phyloP scores from a whole-genome alignment of 2,329 filamentous ascomycete genomes.

The Phyllosticta citrichinensis region DNA sequence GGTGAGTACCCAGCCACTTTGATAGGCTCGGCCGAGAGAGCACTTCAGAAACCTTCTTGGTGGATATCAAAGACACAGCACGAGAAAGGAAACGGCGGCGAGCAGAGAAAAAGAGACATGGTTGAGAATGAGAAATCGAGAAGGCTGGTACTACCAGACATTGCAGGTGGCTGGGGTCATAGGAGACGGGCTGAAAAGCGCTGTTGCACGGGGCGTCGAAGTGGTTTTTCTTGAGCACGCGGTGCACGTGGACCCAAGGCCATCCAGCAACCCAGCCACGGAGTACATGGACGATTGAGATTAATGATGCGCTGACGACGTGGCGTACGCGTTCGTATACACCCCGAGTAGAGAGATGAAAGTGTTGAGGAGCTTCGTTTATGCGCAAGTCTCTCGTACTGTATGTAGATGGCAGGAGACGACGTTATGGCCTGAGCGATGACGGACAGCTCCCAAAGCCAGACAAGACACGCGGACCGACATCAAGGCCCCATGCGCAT shows the following conservation, averaged over 20 bases:
- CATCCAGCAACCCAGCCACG: background rate
- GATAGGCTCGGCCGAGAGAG: background rate
- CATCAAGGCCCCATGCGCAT: background rate
- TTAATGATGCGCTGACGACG: background rate
- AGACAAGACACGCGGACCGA: background rate
- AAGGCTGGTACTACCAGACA: background rate
- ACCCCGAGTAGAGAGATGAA: background rate
- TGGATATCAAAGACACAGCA: background rate
- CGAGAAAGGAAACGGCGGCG: background rate
- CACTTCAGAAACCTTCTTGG: background rate
- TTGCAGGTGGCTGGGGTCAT: background rate
- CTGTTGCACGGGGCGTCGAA: background rate
- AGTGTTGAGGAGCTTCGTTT: background rate
- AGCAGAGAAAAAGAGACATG: background rate
- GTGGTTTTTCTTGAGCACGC: background rate
- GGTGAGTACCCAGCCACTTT: background rate
- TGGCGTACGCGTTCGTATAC: background rate
- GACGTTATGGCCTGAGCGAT: background rate
- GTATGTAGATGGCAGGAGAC: background rate
- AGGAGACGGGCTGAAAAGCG: background rate
- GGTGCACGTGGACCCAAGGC: background rate
- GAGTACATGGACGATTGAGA: background rate
- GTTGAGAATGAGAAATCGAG: background rate
- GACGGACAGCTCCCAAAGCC: background rate
- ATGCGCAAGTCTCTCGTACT: background rate